Base-by-base conservation (phyloP, 108 stramenopile genomes). In the Epipyxis sp. region DNA sequence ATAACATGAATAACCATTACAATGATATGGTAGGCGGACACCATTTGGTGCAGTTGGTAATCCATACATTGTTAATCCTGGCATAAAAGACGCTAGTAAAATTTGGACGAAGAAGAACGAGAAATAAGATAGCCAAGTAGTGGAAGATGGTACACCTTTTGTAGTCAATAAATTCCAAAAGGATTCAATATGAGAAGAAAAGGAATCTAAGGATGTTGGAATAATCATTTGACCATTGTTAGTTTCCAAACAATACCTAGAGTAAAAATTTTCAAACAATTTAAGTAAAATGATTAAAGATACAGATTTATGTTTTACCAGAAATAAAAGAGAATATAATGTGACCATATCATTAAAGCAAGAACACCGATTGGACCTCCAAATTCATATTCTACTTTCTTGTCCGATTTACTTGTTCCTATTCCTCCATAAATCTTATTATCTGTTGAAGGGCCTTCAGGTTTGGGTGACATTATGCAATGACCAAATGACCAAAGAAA, bases 21-120 rank as follows among this genome's bases (percentile, higher is more conserved):
- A 65, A 32, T 13, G 61, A 25, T 65, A 65, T 13, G 61, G 61
- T 32, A 65, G 34, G 6, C 34, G 27, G 6, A 32, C 34, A 6
- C 61, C 61, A 13, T 65, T 10, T 6, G 61, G 61, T 6, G 61
- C 61, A 25, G 61, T 65, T 6, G 61, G 61, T 6, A 65, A 37
- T 35, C 61, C 61, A 6, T 35, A 13, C 61, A 65, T 65, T 10
- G 25, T 65, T 10, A 65, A 29, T 32, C 61, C 61, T 32, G 61
- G 61, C 61, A 65, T 65, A 37, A 65, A 35, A 10, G 61, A 29
- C 20, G 61, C 61, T 6, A 65, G 61, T 37, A 65, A 16, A 65
- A 65, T 65, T 65, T 65, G 61, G 34, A 65, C 61, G 34, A 65
- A 29, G 61, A 65, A 65, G 35, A 65, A 65, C 61, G 34, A 13